A percentile compares a stretch with the other conserved stretches of the same genome.
Evolutionary conservation across 2,329 filamentous ascomycete species (phyloP).

Genomic region (Berkeleyomyces rouxiae): DNA sequence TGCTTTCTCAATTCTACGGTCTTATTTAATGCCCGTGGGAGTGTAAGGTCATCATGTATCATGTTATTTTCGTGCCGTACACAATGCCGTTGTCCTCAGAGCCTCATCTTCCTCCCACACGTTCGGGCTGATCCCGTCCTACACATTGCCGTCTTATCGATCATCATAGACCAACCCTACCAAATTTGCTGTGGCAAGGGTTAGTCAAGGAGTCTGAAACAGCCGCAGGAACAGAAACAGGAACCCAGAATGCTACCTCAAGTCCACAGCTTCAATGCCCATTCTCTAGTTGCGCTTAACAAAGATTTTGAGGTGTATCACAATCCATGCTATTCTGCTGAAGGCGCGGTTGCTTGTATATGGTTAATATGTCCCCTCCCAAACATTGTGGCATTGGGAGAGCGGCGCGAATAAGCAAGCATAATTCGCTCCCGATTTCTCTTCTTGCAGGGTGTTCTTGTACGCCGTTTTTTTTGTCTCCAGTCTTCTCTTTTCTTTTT

Average conservation of each 20-base stretch:
- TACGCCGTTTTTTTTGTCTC: background rate
- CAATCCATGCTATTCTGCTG: background rate
- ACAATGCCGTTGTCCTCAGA: background rate
- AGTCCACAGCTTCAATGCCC: background rate
- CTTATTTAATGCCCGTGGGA: no score
- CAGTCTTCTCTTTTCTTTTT: background rate
- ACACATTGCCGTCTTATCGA: background rate
- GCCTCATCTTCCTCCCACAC: background rate
- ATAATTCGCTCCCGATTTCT: background rate
- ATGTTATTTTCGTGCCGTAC: no score
- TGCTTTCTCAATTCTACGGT: no score
- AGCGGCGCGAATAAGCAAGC: background rate
- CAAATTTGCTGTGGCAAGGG: background rate
- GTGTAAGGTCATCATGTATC: no score
- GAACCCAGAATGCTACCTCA: background rate
- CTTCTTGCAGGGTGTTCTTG: background rate
- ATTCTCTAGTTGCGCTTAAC: background rate
- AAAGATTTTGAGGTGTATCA: background rate
- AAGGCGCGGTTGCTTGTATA: background rate
- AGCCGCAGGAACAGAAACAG: background rate
- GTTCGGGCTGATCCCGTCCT: background rate
- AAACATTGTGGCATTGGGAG: background rate
- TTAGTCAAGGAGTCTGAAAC: background rate
- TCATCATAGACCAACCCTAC: background rate
- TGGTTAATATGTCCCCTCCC: background rate